phyloP scores from a whole-genome alignment of 2,329 filamentous ascomycete genomes.

The Didymella keratinophila region DNA sequence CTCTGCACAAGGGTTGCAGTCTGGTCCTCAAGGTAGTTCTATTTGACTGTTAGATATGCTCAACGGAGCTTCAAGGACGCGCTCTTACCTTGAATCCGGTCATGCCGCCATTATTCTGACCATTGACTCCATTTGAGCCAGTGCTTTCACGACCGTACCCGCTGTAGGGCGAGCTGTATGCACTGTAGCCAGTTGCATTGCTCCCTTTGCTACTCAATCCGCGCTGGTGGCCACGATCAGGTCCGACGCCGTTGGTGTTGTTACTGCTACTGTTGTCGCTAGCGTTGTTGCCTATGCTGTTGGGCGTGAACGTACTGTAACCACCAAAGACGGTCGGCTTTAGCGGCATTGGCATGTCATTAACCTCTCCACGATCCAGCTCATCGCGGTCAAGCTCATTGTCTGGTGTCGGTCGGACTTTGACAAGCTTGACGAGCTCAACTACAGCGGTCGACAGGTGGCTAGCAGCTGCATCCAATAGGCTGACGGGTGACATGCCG shows the following conservation, averaged over 20 bases:
- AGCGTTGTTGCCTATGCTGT: conserved; percentile 23
- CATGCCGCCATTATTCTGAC: conserved; percentile 49
- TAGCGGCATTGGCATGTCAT: conserved; percentile 48
- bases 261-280: conserved; percentile 8
- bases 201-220: conserved; percentile 47
- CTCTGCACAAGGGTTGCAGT: conserved; percentile 79
- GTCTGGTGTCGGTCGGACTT: conserved; percentile 78
- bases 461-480: conserved; percentile 91
- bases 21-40: conserved; percentile 84
- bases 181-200: conserved; percentile 46
- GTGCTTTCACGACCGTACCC: conserved; percentile 46
- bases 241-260: conserved; percentile 9
- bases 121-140: conserved; percentile 35
- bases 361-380: conserved; percentile 60
- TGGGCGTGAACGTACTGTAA: conserved; percentile 29
- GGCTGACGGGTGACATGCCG: conserved; percentile 89
- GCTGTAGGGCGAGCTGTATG: conserved; percentile 48
- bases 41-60: conserved; percentile 22
- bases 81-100: conserved; percentile 66
- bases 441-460: conserved; percentile 87
- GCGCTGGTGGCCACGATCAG: conserved; percentile 25
- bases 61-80: conserved; percentile 20
- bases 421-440: conserved; percentile 82
- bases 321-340: conserved; percentile 34
- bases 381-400: conserved; percentile 77